Evolutionary conservation across 2,329 filamentous ascomycete species (phyloP).

Genomic region (Pestalotiopsis sp.): DNA sequence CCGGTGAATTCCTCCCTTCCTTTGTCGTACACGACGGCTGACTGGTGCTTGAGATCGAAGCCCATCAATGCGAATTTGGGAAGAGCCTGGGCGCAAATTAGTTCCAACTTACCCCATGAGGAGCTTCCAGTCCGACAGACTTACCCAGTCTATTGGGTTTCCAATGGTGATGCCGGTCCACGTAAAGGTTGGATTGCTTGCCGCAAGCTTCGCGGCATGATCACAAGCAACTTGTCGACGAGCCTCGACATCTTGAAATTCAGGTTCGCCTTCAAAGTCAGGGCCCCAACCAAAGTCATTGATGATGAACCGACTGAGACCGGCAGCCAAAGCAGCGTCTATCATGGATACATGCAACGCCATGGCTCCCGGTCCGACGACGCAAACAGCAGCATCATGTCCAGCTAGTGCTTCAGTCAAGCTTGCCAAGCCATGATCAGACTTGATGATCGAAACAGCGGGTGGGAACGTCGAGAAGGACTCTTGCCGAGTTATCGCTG

Average conservation of each 20-base stretch:
- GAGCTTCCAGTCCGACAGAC: background rate
- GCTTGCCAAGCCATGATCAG: constrained; percentile 20
- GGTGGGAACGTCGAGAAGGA: constrained; percentile 22
- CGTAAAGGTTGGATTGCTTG: constrained; percentile 22
- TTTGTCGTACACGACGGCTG: constrained; percentile 26
- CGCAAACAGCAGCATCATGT: constrained; percentile 29
- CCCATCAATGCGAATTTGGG: constrained; percentile 27
- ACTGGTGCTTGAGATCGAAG: constrained; percentile 23
- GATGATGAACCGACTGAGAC: constrained; percentile 30
- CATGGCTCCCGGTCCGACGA: constrained; percentile 23
- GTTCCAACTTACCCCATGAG: background rate
- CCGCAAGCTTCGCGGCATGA: constrained; percentile 19
- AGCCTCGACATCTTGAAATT: constrained; percentile 22
- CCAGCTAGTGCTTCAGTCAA: constrained; percentile 23
- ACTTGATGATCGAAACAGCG: constrained; percentile 19
- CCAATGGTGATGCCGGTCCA: constrained; percentile 31
- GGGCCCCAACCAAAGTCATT: constrained; percentile 31
- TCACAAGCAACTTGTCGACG: constrained; percentile 22
- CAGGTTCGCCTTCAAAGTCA: constrained; percentile 20
- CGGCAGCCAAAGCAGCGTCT: constrained; percentile 29
- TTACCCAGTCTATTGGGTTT: constrained; percentile 33
- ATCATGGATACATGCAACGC: constrained; percentile 22
- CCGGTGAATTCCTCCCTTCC: constrained; percentile 29
- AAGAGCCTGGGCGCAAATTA: constrained; percentile 12
- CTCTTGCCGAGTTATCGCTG: constrained; percentile 21